Percentiles rank a stretch among this genome's conserved stretches.
These are phyloP conservation scores for Stemphylium beticola DNA, from an alignment of 2,329 filamentous ascomycete species.

Conservation along the genomic window DNA sequence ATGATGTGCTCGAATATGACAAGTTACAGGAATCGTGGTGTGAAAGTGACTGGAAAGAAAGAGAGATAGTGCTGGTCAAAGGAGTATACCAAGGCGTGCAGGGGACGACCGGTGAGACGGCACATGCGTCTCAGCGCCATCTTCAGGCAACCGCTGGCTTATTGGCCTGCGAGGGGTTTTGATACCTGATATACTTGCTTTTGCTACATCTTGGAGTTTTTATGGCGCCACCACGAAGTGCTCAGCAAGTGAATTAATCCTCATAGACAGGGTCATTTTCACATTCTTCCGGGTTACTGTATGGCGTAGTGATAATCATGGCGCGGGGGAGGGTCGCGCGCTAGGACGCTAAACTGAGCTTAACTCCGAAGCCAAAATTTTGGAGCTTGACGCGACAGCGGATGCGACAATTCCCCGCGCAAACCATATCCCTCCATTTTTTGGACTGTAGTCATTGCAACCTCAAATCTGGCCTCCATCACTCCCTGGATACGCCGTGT, in stretches of 20 bases:
- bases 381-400: conserved; percentile 26
- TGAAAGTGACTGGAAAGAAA: neutral
- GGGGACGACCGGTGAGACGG: conserved; percentile 27
- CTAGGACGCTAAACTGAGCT: conserved; percentile 42
- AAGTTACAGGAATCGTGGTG: neutral
- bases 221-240: neutral
- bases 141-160: conserved; percentile 33
- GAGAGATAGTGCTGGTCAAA: neutral
- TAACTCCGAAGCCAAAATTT: conserved; percentile 34
- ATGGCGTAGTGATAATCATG: neutral
- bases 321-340: conserved; percentile 9
- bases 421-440: neutral
- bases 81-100: conserved; percentile 8
- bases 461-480: conserved; percentile 30
- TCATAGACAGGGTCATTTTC: neutral
- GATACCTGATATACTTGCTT: neutral
- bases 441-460: neutral
- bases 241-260: neutral
- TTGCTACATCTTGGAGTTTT: neutral
- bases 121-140: conserved; percentile 27
- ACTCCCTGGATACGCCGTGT: conserved; percentile 17
- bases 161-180: conserved; percentile 12
- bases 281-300: neutral
- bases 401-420: conserved; percentile 1
- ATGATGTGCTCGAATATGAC: conserved; percentile 1